phyloP scores from a whole-genome alignment of 2,329 filamentous ascomycete genomes.

The Cladorrhinum sp. region DNA sequence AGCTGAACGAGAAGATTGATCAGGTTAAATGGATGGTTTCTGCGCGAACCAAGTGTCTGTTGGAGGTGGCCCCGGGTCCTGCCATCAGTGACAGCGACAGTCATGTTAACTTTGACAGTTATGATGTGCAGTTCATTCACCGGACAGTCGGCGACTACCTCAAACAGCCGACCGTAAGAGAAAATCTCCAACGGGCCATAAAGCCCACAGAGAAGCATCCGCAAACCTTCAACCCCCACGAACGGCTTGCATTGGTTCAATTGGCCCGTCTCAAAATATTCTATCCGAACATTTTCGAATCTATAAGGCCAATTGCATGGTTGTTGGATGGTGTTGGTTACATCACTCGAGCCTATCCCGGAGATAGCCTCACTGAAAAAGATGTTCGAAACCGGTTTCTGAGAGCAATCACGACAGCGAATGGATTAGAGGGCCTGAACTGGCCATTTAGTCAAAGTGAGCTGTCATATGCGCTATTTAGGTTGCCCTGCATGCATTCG shows the following conservation, averaged over 20 bases:
- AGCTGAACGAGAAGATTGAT: background rate
- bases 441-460: no score
- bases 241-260: no score
- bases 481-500: background rate
- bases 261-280: no score
- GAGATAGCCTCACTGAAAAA: background rate
- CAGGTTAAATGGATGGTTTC: background rate
- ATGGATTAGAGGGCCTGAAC: background rate
- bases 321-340: background rate
- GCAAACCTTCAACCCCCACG: no score
- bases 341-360: background rate
- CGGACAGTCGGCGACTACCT: background rate
- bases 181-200: no score
- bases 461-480: no score
- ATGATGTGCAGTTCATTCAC: background rate
- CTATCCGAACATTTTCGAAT: no score
- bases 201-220: no score
- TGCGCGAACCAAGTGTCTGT: background rate
- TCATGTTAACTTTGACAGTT: no score
- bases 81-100: no score
- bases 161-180: background rate
- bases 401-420: background rate
- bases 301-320: no score
- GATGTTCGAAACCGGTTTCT: background rate
- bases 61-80: background rate